Percentiles rank a stretch among this genome's conserved stretches.
phyloP scores from a whole-genome alignment of 805 yeast genomes.

The Lachancea meyersii region DNA sequence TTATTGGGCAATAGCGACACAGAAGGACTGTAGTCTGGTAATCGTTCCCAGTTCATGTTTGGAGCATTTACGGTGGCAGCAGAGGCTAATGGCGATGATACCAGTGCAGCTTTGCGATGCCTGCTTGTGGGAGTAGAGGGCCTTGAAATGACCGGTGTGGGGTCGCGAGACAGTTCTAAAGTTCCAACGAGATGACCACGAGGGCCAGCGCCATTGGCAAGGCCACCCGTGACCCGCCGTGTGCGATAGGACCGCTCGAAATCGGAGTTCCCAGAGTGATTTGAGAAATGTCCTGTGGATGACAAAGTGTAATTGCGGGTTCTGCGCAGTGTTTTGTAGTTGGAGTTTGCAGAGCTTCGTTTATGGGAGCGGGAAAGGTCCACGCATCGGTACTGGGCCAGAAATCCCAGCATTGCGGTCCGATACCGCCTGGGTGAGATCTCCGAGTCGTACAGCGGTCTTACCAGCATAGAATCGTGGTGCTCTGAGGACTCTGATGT shows the following conservation, averaged over 20 bases:
- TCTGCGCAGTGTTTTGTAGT: background rate
- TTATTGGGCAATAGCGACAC: constrained; percentile 52
- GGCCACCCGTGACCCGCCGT: constrained; percentile 13
- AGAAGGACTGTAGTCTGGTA: constrained; percentile 83
- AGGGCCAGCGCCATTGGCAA: constrained; percentile 1
- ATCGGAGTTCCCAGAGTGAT: constrained; percentile 11
- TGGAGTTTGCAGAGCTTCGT: background rate
- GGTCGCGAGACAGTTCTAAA: constrained; percentile 8
- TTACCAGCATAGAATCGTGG: constrained; percentile 12
- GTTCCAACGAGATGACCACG: background rate
- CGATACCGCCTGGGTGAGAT: constrained; percentile 17
- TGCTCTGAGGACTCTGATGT: background rate
- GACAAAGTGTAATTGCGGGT: constrained; percentile 8
- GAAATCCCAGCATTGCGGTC: constrained; percentile 14
- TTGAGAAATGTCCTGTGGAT: background rate
- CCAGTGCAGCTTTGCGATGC: constrained; percentile 27
- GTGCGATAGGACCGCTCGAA: constrained; percentile 19
- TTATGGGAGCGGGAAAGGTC: constrained; percentile 8
- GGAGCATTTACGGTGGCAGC: constrained; percentile 33
- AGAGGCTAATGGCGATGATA: constrained; percentile 29
- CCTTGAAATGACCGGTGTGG: constrained; percentile 9
- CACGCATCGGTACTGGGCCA: constrained; percentile 23
- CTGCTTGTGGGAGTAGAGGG: constrained; percentile 24
- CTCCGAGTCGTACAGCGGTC: constrained; percentile 18
- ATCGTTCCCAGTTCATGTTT: constrained; percentile 56